Conservation (phyloP, 2,329 filamentous ascomycete genomes). For the Colletotrichum zoysiae region DNA sequence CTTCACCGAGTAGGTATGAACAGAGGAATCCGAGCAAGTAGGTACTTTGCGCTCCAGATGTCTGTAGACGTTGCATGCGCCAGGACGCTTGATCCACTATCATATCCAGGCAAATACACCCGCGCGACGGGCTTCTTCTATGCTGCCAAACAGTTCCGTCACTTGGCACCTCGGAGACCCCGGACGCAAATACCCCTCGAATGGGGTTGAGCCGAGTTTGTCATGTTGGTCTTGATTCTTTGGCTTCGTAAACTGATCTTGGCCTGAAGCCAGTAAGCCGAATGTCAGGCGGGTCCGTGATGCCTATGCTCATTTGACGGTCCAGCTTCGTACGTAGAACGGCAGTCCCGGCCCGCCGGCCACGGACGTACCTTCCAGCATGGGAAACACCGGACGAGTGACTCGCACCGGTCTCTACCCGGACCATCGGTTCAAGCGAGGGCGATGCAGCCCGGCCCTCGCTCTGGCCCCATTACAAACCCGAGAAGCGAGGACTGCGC, state of each 20-base stretch:
- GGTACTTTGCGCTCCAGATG: not conserved
- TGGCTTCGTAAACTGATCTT: no score
- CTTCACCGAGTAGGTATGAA: not conserved
- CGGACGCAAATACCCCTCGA: not conserved
- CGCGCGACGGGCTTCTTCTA: not conserved
- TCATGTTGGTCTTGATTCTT: not conserved
- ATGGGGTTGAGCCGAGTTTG: not conserved
- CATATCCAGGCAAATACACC: not conserved
- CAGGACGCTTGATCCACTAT: not conserved
- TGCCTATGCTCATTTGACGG: not conserved
- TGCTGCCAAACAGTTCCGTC: not conserved
- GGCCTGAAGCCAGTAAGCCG: not conserved
- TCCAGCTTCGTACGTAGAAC: no score
- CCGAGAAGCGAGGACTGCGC: not conserved
- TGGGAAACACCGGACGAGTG: not conserved
- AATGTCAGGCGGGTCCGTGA: not conserved
- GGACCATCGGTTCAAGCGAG: not conserved
- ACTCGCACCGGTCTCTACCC: not conserved
- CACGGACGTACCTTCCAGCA: not conserved
- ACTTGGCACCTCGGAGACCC: not conserved
- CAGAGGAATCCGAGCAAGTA: not conserved
- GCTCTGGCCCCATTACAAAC: not conserved
- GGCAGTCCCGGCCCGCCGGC: not conserved
- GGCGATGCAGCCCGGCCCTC: not conserved
- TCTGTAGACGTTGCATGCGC: not conserved